phyloP scores from a whole-genome alignment of 2,329 filamentous ascomycete genomes.

The Calonectria leucothoes region DNA sequence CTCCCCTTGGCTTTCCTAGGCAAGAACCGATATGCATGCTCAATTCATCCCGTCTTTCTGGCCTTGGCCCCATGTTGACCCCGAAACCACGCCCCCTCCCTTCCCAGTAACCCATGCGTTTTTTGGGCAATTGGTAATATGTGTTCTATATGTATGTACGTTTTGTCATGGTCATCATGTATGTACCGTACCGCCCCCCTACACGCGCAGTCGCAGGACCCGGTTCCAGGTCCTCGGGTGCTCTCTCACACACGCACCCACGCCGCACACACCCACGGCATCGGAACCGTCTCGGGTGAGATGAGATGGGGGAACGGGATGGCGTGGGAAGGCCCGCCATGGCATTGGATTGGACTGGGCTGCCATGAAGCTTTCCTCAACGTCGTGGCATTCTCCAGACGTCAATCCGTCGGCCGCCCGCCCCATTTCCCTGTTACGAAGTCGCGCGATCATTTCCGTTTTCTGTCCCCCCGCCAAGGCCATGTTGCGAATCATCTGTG shows the following conservation, averaged over 20 bases:
- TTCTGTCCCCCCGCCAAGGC: not conserved
- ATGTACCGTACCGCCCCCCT: not conserved
- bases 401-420: not conserved
- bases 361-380: not conserved
- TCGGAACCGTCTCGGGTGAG: constrained; percentile 21
- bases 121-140: not conserved
- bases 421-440: not conserved
- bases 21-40: not conserved
- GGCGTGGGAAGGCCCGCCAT: not conserved
- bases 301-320: constrained; percentile 17
- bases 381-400: not conserved
- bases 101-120: not conserved
- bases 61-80: not conserved
- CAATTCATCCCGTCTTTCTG: not conserved
- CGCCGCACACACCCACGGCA: constrained; percentile 11
- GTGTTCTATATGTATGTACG: constrained; percentile 4
- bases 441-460: not conserved
- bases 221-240: constrained; percentile 25
- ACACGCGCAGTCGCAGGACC: constrained; percentile 16
- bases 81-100: not conserved
- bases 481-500: not conserved
- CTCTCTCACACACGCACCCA: constrained; percentile 15
- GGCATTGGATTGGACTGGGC: not conserved
- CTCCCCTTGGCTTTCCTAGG: not conserved
- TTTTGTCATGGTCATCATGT: constrained; percentile 6